Conservation (phyloP, 352 stramenopile genomes). For the Elongisporangium undulatum region DNA sequence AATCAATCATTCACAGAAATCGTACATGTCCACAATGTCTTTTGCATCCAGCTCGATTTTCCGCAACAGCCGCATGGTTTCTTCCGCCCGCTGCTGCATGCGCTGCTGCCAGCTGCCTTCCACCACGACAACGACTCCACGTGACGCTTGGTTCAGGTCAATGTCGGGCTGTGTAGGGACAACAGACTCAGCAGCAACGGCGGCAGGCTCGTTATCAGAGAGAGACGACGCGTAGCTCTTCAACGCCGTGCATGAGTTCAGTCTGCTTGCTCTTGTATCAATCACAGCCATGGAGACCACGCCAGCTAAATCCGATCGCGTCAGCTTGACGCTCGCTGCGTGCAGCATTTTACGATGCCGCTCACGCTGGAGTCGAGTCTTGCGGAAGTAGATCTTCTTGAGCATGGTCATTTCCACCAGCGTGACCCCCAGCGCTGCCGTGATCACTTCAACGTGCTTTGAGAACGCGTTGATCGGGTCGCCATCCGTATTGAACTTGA, state of each 20-base stretch:
- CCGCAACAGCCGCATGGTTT: slow-evolving; percentile 34
- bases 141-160: background rate
- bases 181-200: background rate
- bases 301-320: background rate
- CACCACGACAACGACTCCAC: background rate
- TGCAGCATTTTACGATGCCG: slow-evolving; percentile 6
- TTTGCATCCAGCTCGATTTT: slow-evolving; percentile 36
- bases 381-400: slow-evolving; percentile 47
- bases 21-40: slow-evolving; percentile 5
- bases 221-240: background rate
- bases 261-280: background rate
- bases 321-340: background rate
- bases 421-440: slow-evolving; percentile 42
- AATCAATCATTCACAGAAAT: background rate
- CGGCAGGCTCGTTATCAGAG: background rate
- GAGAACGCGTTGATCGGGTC: slow-evolving; percentile 62
- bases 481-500: slow-evolving; percentile 73
- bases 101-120: slow-evolving; percentile 21
- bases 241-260: background rate
- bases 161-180: background rate
- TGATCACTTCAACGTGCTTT: slow-evolving; percentile 74
- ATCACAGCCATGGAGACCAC: background rate
- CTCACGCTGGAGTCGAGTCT: slow-evolving; percentile 15
- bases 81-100: slow-evolving; percentile 41
- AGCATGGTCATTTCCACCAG: slow-evolving; percentile 52